These are phyloP conservation scores for Trypanosoma congolense DNA, from an alignment of 208 protist species.

Conservation along the genomic window DNA sequence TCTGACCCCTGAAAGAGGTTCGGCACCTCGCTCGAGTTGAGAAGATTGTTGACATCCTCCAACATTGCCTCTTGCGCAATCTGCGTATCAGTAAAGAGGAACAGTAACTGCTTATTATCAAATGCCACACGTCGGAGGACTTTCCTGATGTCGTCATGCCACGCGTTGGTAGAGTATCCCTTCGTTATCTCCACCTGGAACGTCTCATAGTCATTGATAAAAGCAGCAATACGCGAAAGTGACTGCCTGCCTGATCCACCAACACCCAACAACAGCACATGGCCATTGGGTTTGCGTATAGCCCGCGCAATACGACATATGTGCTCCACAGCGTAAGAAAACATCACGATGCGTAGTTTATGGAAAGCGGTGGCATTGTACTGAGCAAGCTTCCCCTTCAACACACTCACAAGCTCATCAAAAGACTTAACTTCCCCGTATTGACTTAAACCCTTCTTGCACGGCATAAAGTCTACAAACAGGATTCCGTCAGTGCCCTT, in stretches of 20 bases:
- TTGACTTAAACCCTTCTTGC: slow-evolving; percentile 50
- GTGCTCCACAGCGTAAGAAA: slow-evolving; percentile 96
- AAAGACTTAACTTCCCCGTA: slow-evolving; percentile 92
- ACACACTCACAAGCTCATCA: slow-evolving; percentile 54
- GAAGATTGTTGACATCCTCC: slow-evolving; percentile 98
- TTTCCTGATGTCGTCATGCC: slow-evolving; percentile 95
- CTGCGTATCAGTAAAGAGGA: slow-evolving; percentile 97
- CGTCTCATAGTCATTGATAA: slow-evolving; percentile 93
- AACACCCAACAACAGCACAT: slow-evolving; percentile 96
- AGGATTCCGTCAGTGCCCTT: slow-evolving; percentile 53
- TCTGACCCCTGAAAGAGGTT: slow-evolving; percentile 95
- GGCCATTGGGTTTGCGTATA: slow-evolving; percentile 94
- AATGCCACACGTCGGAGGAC: slow-evolving; percentile 90
- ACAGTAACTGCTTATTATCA: slow-evolving; percentile 95
- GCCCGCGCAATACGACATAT: slow-evolving; percentile 94
- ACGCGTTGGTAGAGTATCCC: slow-evolving; percentile 94
- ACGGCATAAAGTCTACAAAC: slow-evolving; percentile 93
- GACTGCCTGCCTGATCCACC: slow-evolving; percentile 97
- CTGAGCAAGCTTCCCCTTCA: slow-evolving; percentile 91
- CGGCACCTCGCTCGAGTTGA: slow-evolving; percentile 98
- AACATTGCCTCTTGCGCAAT: slow-evolving; percentile 97
- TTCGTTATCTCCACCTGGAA: slow-evolving; percentile 96
- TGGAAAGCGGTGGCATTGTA: slow-evolving; percentile 89
- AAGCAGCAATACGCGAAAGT: slow-evolving; percentile 93
- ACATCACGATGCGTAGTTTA: slow-evolving; percentile 96